These are phyloP conservation scores for Quercus suber DNA, from an alignment of 306 rosid genomes.

Conservation along the genomic window DNA sequence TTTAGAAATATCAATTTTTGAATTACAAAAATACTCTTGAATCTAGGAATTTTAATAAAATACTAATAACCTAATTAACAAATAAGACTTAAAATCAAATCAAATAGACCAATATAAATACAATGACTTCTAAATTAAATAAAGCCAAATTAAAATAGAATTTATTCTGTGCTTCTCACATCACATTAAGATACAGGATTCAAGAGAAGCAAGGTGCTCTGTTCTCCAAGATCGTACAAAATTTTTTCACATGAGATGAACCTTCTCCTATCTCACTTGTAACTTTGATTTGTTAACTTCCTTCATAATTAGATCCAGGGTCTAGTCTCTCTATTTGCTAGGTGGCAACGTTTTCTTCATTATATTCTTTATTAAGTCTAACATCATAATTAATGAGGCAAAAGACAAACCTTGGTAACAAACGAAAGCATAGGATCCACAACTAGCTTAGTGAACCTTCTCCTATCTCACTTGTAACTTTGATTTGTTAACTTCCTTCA, in stretches of 20 bases:
- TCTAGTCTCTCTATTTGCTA: slow-evolving; percentile 15
- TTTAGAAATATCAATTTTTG: too few species aligned
- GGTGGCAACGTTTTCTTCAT: slow-evolving; percentile 2
- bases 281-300: slow-evolving; percentile 6
- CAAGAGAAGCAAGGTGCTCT: neutral
- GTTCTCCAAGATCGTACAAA: neutral
- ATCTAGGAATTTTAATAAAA: too few species aligned
- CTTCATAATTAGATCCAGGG: slow-evolving; percentile 6
- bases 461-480: neutral
- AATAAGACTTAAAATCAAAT: too few species aligned
- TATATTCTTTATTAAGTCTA: neutral
- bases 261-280: neutral
- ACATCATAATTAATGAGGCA: slow-evolving; percentile 9
- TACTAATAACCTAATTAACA: too few species aligned
- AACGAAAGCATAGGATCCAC: slow-evolving; percentile 99
- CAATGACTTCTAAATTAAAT: too few species aligned
- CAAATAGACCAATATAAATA: too few species aligned
- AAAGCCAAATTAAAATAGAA: too few species aligned
- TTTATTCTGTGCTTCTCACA: too few species aligned
- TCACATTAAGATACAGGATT: neutral
- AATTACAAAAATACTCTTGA: too few species aligned
- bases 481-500: slow-evolving; percentile 5
- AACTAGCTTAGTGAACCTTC: slow-evolving; percentile 68
- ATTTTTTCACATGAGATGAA: neutral
- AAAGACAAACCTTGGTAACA: slow-evolving; percentile 83